phyloP scores from a whole-genome alignment of 441 rosid genomes.

The Eutrema salsugineum region DNA sequence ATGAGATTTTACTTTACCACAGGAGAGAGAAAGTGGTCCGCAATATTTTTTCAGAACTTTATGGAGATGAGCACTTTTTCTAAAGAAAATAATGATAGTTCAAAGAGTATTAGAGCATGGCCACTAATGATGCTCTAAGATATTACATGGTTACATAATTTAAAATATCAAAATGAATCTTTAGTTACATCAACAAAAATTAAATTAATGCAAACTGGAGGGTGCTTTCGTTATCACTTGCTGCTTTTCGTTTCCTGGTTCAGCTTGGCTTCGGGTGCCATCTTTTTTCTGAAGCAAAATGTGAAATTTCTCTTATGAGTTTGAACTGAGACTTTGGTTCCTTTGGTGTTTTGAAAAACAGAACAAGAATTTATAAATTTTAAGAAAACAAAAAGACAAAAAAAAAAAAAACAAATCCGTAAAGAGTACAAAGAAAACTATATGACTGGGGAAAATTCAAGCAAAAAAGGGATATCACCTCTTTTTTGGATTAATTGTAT shows the following conservation, averaged over 20 bases:
- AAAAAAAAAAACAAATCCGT: background rate
- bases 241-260: no score
- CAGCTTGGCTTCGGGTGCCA: no score
- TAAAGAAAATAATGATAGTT: no score
- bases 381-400: background rate
- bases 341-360: background rate
- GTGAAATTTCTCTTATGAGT: background rate
- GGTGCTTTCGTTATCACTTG: no score
- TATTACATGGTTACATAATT: no score
- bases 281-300: no score
- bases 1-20: background rate
- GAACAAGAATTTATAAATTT: background rate
- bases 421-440: conserved; percentile 22
- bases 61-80: background rate
- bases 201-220: no score
- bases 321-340: background rate
- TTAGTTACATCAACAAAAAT: no score
- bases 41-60: background rate
- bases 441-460: conserved; percentile 7
- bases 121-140: no score
- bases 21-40: conserved; percentile 4
- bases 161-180: no score
- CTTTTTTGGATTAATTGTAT: conserved; percentile 2
- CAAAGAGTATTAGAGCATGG: no score
- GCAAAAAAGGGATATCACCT: background rate